phyloP scores from a whole-genome alignment of 257 asterid species.

The Solanum sitiens region DNA sequence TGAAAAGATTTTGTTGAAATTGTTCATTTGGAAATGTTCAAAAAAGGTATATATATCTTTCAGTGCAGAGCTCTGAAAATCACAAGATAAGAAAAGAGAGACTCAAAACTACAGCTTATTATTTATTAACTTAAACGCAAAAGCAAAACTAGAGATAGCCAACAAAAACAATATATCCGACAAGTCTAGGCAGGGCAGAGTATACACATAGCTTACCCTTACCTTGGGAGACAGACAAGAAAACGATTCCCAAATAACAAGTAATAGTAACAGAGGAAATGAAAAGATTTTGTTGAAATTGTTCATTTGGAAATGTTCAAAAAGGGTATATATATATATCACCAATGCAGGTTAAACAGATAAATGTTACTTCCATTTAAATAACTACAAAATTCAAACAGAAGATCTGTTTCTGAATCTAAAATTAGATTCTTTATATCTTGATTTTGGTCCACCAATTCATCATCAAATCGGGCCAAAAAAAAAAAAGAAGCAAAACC shows the following conservation, averaged over 20 bases:
- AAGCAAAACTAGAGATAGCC: background rate
- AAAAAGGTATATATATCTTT: background rate
- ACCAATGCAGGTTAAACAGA: background rate
- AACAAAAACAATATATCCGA: background rate
- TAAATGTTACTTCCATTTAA: background rate
- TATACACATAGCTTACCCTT: background rate
- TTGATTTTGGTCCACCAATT: background rate
- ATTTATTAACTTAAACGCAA: background rate
- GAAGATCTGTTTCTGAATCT: background rate
- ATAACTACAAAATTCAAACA: background rate
- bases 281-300: too few relatives aligned
- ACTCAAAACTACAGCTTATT: background rate
- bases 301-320: background rate
- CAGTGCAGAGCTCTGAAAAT: constrained; percentile 17
- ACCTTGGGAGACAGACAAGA: background rate
- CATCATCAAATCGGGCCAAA: background rate
- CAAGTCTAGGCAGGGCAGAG: background rate
- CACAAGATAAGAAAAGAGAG: background rate
- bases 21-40: background rate
- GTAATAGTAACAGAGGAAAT: background rate
- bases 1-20: too few relatives aligned
- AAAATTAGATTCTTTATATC: background rate
- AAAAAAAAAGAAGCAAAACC: background rate
- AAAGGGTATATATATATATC: background rate
- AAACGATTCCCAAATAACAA: background rate